Evolutionary conservation across 140 eudicot genomes (phyloP).

Genomic region (Stevia rebaudiana): DNA sequence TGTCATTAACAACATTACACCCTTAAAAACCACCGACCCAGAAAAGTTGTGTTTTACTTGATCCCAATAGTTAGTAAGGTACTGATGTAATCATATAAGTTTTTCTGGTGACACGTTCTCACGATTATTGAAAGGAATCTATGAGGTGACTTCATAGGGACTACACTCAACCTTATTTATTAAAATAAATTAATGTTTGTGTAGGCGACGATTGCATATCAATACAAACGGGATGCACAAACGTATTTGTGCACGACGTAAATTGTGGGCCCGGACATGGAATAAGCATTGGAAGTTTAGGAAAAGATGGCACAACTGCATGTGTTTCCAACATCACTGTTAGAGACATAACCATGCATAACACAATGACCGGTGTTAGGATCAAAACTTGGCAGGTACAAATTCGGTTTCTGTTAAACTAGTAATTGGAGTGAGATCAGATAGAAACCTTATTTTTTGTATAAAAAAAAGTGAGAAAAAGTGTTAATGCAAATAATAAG

Average conservation of each 20-base stretch:
- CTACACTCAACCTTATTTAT: background rate
- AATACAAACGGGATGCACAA: constrained; percentile 93
- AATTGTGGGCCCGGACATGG: constrained; percentile 99
- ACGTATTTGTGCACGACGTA: constrained; percentile 66
- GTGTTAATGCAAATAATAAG: too few species aligned
- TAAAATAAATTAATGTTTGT: background rate
- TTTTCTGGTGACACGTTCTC: too few species aligned
- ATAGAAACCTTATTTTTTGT: too few species aligned
- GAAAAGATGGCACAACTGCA: constrained; percentile 75
- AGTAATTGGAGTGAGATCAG: too few species aligned
- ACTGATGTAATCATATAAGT: too few species aligned
- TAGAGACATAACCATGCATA: constrained; percentile 57
- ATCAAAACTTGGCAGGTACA: constrained; percentile 98
- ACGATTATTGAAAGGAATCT: background rate
- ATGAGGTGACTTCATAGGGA: constrained; percentile 1
- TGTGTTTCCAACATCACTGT: constrained; percentile 93
- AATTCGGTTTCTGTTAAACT: background rate
- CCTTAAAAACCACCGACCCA: too few species aligned
- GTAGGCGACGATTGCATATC: constrained; percentile 97
- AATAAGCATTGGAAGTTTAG: constrained; percentile 89
- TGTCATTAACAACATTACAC: too few species aligned
- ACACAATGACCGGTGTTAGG: constrained; percentile 90
- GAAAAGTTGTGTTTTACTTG: too few species aligned
- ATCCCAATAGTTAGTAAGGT: too few species aligned
- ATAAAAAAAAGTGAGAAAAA: too few species aligned